Percentiles rank a stretch among this genome's conserved stretches.
Conservation (phyloP, 345 rosid species). For the Brassica juncea region DNA sequence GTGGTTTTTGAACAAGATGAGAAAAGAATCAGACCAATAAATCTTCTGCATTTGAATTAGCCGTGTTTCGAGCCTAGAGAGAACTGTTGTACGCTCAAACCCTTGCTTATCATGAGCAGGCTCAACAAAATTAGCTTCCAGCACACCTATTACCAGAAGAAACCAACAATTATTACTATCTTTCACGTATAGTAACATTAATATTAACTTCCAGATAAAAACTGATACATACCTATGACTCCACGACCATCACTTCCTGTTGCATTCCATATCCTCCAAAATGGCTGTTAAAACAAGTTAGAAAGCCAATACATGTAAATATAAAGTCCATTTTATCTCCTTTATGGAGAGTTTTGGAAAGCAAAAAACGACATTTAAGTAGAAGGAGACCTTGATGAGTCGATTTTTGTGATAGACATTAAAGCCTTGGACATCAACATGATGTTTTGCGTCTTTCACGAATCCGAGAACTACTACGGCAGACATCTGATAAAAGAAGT, state of each 20-base stretch:
- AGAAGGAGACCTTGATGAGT: conserved; percentile 75
- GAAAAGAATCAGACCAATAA: conserved; percentile 62
- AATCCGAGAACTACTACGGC: conserved; percentile 84
- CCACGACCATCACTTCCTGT: conserved; percentile 95
- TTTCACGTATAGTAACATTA: background rate
- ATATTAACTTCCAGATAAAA: conserved; percentile 9
- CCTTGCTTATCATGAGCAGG: conserved; percentile 99
- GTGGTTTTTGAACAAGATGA: background rate
- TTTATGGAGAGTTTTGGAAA: no score
- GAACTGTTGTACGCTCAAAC: conserved; percentile 88
- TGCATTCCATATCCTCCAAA: conserved; percentile 98
- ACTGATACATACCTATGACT: conserved; percentile 72
- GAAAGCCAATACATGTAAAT: conserved; percentile 1
- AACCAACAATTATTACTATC: conserved; percentile 24
- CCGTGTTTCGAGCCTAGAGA: conserved; percentile 77
- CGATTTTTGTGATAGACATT: conserved; percentile 95
- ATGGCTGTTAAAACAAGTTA: conserved; percentile 60
- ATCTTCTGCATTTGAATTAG: conserved; percentile 79
- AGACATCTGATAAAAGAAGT: conserved; percentile 54
- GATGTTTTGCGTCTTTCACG: conserved; percentile 88
- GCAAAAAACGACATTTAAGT: background rate
- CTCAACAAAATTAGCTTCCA: conserved; percentile 95
- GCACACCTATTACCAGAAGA: conserved; percentile 57
- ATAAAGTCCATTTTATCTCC: background rate
- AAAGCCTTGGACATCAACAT: conserved; percentile 92